Base-by-base conservation (phyloP, 306 rosid species). In the Parietaria judaica region DNA sequence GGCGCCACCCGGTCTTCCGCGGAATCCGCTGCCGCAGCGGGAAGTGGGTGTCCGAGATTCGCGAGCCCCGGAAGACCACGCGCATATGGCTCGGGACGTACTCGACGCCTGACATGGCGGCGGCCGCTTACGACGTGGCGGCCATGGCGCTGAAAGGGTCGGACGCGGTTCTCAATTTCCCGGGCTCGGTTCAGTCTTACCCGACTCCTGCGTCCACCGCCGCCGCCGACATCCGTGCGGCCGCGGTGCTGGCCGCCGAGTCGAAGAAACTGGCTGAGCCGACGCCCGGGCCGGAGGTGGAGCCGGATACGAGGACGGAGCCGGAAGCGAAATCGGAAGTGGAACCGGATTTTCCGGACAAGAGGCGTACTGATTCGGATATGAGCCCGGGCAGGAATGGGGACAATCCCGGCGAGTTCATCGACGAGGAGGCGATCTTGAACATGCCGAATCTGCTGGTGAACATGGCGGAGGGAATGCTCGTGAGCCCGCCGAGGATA, bases 1-100 rank as follows among this genome's bases (percentile, higher is more conserved):
- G 78, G 23, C 6, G 81, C 23, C 90, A 80, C 55, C 49, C 76
- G 5, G 5, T 72, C 0, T 92, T 73, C 75, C 50, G 94, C 4
- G 99, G 99, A 0, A 79, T 86, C 31, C 79, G 99, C 4, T 44
- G 66, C 66, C 79, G 99, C 67, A 79, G 94, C 36, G 90, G 99
- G 3, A 92, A 92, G 53, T 92, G 99, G 99, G 99, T 88, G 34
- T 92, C 96, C 1, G 99, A 92, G 75, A 92, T 92, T 58, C 71
- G 99, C 0, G 95, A 92, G 86, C 99, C 99, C 10, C 88, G 94
- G 39, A 88, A 92, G 64, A 69, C 94, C 7, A 84, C 78, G 11
- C 88, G 99, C 70, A 86, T 92, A 59, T 92, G 99, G 99, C 92
- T 92, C 0, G 99, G 99, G 0, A 92, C 99, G 0, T 88, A 88